Evolutionary conservation across 768 basidiomycete genomes (phyloP), one percentile per base, ranked within the genome.

Genomic region (Mycena olivaceomarginata): DNA sequence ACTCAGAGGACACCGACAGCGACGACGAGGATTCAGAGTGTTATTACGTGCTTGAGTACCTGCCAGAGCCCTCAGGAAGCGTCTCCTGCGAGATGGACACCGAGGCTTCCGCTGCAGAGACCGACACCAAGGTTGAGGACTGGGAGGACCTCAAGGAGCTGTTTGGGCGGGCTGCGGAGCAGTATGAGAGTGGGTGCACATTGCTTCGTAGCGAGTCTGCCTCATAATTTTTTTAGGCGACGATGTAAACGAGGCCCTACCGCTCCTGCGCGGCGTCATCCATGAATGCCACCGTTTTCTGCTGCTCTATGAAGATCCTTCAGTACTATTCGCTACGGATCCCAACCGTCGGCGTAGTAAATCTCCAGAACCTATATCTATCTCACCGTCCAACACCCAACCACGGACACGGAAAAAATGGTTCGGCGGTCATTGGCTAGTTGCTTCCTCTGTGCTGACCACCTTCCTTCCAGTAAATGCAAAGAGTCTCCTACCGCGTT

Each of bases 201-300:
- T 46, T 63, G 1, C 9, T 69, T 57, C 64, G n/a, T 16, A 64
- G 51, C 46, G 48, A 39, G 57, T 41, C 46, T 43, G 53, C 16
- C 39, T 56, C 41, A 76, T 31, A 62, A 69, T 53, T 67, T 20
- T 39, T 73, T 46, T 73, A 91, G 90, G 80, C 45, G 89, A 90
- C 72, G 88, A 92, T 65, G 82, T 88, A 20, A 77, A 82, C 53
- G 91, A 91, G 65, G 89, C 91, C 1, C 84, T 93, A 9, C 88
- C 91, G 1, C 86, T 93, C 12, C 84, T 94, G 59, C 89, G 93
- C 41, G 93, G 90, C 7, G 91, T 94, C 66, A 89, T 94, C 6
- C 92, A 94, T 79, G 93, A 93, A 82, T 94, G 92, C 82, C 91
- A 93, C 83, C 89, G 91, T n/a, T 92, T 93, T 78, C 86, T 93